Percentiles rank a stretch among this genome's conserved stretches.
Conservation (phyloP, 1,284 basidiomycete species). For the Tetrapyrgos nigripes region DNA sequence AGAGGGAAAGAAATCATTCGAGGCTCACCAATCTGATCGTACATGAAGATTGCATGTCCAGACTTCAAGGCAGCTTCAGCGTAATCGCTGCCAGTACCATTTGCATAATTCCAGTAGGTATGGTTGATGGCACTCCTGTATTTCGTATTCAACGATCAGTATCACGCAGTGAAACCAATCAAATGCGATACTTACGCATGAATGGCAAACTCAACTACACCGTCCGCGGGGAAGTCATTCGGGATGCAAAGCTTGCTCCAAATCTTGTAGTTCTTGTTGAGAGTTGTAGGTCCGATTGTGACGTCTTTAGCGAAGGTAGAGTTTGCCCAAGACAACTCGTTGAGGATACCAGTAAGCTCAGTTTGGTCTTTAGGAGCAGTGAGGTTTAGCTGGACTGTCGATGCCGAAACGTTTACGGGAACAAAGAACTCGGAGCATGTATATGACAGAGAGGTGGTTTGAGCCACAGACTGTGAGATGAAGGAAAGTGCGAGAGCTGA, state of each 20-base stretch:
- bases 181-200: conserved; percentile 23
- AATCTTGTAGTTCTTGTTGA: conserved; percentile 23
- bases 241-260: conserved; percentile 24
- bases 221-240: conserved; percentile 13
- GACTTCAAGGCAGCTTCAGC: conserved; percentile 30
- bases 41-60: conserved; percentile 37
- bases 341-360: conserved; percentile 20
- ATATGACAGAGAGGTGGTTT: not conserved
- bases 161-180: not conserved
- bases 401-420: conserved; percentile 5
- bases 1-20: not conserved
- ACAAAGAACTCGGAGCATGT: conserved; percentile 1
- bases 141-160: conserved; percentile 18
- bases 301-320: conserved; percentile 17
- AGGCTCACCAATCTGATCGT: conserved; percentile 38
- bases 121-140: conserved; percentile 28
- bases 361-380: conserved; percentile 18
- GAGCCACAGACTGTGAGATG: not conserved
- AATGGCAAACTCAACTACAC: conserved; percentile 22
- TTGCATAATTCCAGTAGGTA: conserved; percentile 34
- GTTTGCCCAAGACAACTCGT: conserved; percentile 17
- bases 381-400: not conserved
- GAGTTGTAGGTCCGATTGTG: not conserved
- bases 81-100: conserved; percentile 32
- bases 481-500: conserved; percentile 1